Conservation (phyloP, 1,139 yeast species). For the Kurtzmaniella quercitrusa region DNA sequence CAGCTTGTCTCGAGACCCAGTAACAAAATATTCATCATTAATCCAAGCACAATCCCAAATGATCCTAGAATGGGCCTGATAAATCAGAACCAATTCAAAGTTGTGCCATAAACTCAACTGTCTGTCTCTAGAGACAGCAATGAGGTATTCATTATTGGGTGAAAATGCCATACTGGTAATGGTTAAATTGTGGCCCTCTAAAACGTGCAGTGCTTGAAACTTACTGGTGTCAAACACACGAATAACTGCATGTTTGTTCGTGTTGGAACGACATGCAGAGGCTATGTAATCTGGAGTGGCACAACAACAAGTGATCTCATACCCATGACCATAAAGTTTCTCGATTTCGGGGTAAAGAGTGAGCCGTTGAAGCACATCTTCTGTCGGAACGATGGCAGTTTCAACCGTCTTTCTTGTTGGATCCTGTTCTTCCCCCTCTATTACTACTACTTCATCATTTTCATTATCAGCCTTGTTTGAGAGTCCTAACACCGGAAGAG, state of each 20-base stretch:
- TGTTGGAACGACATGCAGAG: slow-evolving; percentile 88
- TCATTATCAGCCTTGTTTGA: slow-evolving; percentile 81
- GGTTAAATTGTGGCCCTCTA: slow-evolving; percentile 71
- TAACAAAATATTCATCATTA: slow-evolving; percentile 54
- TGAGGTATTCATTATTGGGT: slow-evolving; percentile 58
- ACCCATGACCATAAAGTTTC: slow-evolving; percentile 95
- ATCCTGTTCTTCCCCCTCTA: slow-evolving; percentile 33
- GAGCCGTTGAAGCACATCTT: slow-evolving; percentile 85
- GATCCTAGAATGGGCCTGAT: slow-evolving; percentile 84
- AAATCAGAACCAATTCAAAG: slow-evolving; percentile 44
- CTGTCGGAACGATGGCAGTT: slow-evolving; percentile 58
- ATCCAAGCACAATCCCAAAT: slow-evolving; percentile 96
- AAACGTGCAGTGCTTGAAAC: slow-evolving; percentile 34
- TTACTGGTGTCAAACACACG: slow-evolving; percentile 63
- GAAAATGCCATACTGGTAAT: slow-evolving; percentile 81
- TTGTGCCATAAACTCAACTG: slow-evolving; percentile 72
- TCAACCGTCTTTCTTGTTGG: slow-evolving; percentile 33
- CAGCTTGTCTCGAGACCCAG: slow-evolving; percentile 84
- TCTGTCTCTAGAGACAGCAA: slow-evolving; percentile 90
- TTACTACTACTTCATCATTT: slow-evolving; percentile 35
- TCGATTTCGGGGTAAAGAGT: slow-evolving; percentile 95
- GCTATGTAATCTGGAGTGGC: slow-evolving; percentile 70
- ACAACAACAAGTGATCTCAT: slow-evolving; percentile 81
- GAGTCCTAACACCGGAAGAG: slow-evolving; percentile 88
- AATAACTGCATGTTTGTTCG: slow-evolving; percentile 78